Base-by-base conservation (phyloP, 805 yeast genomes). In the Citeromyces nyonsensis region DNA sequence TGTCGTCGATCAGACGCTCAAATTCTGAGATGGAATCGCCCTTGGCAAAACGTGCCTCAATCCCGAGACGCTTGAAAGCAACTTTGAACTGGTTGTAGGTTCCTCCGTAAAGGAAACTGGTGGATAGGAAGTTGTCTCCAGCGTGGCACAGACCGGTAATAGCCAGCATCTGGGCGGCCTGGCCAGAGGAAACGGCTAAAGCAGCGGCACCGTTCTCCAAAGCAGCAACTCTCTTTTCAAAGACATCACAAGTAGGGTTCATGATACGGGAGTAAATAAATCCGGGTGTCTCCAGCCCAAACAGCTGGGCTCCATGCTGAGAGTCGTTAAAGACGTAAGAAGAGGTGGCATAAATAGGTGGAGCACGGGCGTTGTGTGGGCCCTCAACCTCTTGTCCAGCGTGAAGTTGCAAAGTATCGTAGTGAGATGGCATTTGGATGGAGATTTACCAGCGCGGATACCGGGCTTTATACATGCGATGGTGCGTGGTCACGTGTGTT, bases 11-110 rank as follows among this genome's bases (percentile, higher is more conserved):
- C 38, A 69, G 57, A 42, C 68, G 66, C 41, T 68, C 86, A 50
- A 84, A 76, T 37, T 73, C 80, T 37, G 70, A 85, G n/a, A 60
- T 56, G 25, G 58, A 52, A 49, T 84, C 94, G 44, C 95, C 94
- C 26, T 75, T 57, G 33, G 85, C 94, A 48, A 86, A 86, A 48
- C 85, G 69, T 33, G 81, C 68, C 49, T 80, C 84, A 43, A 88
- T 78, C 24, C 95, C 95, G 34, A 85, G 61, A 50, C 93, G 71
- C 58, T 82, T 81, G 66, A 88, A 80, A 14, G 91, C 76, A 43
- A 84, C 93, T 56, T 84, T 85, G 66, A 88, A 82, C 54, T 88
- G 95, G 54, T 88, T 88, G 61, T 78, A 85, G 36, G 96, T 86
- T 47, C 98, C 98, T 43, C 98, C 98, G 52, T 91, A 88, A 39